These are phyloP conservation scores for Sporothrix phasma DNA, from an alignment of 2,329 filamentous ascomycete species.

Conservation along the genomic window DNA sequence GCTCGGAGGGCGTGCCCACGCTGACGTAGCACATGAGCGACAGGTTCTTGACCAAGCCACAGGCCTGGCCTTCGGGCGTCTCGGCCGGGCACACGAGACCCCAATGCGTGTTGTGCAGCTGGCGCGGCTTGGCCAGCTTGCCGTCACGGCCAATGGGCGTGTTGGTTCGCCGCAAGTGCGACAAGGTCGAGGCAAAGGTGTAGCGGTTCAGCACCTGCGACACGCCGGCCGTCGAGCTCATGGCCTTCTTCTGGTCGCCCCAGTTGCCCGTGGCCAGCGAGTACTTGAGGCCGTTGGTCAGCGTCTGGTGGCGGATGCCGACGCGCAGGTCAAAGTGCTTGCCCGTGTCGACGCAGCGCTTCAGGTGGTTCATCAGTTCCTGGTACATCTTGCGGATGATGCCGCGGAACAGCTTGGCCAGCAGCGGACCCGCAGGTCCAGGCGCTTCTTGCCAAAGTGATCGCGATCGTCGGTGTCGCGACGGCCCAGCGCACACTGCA, in stretches of 20 bases:
- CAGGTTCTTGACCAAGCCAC: constrained; percentile 94
- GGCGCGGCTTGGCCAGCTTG: constrained; percentile 94
- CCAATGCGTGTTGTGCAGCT: constrained; percentile 98
- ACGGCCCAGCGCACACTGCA: constrained; percentile 86
- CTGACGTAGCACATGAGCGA: constrained; percentile 98
- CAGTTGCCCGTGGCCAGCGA: constrained; percentile 96
- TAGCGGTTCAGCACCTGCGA: constrained; percentile 97
- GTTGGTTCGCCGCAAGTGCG: constrained; percentile 93
- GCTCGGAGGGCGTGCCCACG: constrained; percentile 82
- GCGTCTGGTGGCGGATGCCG: constrained; percentile 80
- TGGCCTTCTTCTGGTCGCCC: constrained; percentile 98
- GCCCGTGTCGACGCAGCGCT: constrained; percentile 82
- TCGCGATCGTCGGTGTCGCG: constrained; percentile 95
- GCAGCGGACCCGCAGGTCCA: constrained; percentile 86
- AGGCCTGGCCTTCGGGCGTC: constrained; percentile 96
- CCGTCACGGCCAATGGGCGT: constrained; percentile 96
- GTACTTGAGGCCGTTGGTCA: constrained; percentile 93
- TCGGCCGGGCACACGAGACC: constrained; percentile 94
- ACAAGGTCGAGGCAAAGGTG: constrained; percentile 91
- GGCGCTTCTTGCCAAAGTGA: constrained; percentile 96
- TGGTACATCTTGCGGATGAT: constrained; percentile 85
- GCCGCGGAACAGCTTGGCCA: constrained; percentile 91
- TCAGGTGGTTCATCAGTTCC: constrained; percentile 83
- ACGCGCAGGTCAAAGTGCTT: constrained; percentile 83
- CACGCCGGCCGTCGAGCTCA: constrained; percentile 88